Conservation (phyloP, 1,284 basidiomycete genomes). For the Chondrostereum purpureum region DNA sequence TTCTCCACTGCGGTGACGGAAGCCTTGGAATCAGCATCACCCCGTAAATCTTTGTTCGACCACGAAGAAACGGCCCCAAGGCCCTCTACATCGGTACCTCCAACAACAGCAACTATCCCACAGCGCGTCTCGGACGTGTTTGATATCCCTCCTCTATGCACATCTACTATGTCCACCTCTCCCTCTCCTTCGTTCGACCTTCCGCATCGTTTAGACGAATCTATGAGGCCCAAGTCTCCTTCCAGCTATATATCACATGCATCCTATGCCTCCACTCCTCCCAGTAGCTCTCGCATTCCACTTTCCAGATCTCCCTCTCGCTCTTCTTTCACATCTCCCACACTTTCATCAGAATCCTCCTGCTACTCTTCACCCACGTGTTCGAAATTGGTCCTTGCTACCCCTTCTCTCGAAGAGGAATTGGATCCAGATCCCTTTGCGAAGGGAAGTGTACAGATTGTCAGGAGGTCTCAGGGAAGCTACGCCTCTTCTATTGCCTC, state of each 20-base stretch:
- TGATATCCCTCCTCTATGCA: background rate
- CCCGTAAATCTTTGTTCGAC: background rate
- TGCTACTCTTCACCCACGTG: background rate
- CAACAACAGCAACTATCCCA: background rate
- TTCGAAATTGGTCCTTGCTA: background rate
- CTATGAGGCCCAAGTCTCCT: too few species aligned
- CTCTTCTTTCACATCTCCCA: background rate
- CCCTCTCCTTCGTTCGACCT: too few species aligned
- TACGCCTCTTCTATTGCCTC: background rate
- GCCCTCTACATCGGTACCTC: background rate
- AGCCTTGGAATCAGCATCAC: background rate
- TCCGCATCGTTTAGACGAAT: too few species aligned
- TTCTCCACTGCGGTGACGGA: background rate
- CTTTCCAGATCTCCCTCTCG: background rate
- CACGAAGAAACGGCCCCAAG: background rate
- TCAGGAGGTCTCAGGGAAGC: background rate
- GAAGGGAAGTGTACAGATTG: constrained; percentile 3
- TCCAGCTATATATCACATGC: too few species aligned
- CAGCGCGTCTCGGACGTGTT: background rate
- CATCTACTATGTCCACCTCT: background rate
- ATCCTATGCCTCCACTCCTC: background rate
- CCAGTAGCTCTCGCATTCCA: background rate
- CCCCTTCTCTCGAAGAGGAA: background rate
- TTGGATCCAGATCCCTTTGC: constrained; percentile 3
- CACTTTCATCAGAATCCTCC: background rate